phyloP scores from a whole-genome alignment of 2,329 filamentous ascomycete genomes.

The Colletotrichum plurivorum region DNA sequence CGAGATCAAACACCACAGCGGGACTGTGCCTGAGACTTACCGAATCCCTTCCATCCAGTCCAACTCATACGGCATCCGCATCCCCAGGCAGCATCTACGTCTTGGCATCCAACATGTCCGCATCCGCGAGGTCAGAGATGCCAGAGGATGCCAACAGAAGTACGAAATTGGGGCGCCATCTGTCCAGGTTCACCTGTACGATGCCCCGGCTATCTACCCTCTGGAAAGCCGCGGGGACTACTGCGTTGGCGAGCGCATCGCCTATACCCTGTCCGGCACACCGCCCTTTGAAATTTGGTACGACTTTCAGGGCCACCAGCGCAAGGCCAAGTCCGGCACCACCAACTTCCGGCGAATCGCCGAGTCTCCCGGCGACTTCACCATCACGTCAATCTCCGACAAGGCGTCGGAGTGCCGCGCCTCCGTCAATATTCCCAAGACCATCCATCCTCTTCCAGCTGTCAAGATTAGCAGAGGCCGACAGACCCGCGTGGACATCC shows the following conservation, averaged over 20 bases:
- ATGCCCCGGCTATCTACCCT: conserved; percentile 91
- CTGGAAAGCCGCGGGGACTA: conserved; percentile 89
- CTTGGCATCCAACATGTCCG: conserved; percentile 91
- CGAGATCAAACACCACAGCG: conserved; percentile 92
- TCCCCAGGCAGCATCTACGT: conserved; percentile 87
- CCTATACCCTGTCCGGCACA: conserved; percentile 90
- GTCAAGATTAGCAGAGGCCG: conserved; percentile 90
- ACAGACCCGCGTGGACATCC: conserved; percentile 89
- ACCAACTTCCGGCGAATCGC: conserved; percentile 95
- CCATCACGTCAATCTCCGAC: conserved; percentile 89
- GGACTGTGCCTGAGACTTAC: conserved; percentile 83
- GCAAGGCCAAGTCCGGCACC: conserved; percentile 83
- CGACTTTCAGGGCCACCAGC: conserved; percentile 83
- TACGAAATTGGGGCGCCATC: conserved; percentile 79
- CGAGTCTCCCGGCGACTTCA: conserved; percentile 90
- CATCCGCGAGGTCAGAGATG: conserved; percentile 91
- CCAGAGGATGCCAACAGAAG: conserved; percentile 86
- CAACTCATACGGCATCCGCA: conserved; percentile 82
- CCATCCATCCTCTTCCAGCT: conserved; percentile 91
- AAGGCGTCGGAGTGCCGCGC: conserved; percentile 90
- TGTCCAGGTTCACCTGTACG: conserved; percentile 92
- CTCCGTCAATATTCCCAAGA: conserved; percentile 81
- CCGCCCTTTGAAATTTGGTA: conserved; percentile 95
- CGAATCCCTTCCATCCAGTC: conserved; percentile 84
- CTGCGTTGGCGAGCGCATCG: conserved; percentile 95